Percentiles rank a stretch among this genome's conserved stretches.
phyloP scores from a whole-genome alignment of 2,329 filamentous ascomycete genomes.

The Tolypocladium endophyticum region DNA sequence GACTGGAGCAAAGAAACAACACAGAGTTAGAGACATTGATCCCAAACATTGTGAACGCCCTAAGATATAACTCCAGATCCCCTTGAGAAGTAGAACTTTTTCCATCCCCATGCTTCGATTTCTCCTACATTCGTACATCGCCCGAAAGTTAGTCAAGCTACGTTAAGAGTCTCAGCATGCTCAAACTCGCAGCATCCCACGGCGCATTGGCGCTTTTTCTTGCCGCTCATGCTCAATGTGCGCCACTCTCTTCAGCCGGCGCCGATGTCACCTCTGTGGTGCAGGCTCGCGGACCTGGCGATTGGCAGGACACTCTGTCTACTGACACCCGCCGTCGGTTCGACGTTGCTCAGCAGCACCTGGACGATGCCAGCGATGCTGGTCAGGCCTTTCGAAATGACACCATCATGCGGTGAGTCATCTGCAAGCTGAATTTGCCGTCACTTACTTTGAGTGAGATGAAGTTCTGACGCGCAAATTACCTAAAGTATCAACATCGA shows the following conservation, averaged over 20 bases:
- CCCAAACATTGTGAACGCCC: too few relatives aligned
- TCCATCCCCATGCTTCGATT: too few relatives aligned
- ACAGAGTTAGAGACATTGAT: too few relatives aligned
- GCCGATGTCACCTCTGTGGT: neutral
- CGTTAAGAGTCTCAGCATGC: too few relatives aligned
- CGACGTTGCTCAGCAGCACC: neutral
- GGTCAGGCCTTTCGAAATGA: neutral
- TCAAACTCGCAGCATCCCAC: too few relatives aligned
- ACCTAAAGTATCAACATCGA: neutral
- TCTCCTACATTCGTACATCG: too few relatives aligned
- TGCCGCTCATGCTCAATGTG: neutral
- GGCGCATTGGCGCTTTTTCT: neutral
- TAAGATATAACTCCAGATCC: too few relatives aligned
- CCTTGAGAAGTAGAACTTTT: too few relatives aligned
- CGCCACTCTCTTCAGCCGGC: neutral
- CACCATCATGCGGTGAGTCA: neutral
- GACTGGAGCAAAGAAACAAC: too few relatives aligned
- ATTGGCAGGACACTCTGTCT: neutral
- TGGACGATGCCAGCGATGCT: neutral
- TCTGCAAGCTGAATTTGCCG: neutral
- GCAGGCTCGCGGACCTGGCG: neutral
- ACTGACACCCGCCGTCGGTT: neutral
- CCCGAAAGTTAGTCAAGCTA: too few relatives aligned
- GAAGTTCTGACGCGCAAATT: neutral
- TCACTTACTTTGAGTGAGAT: neutral